phyloP scores from a whole-genome alignment of 139 green algal genomes.

The Edaphochlamys debaryana region DNA sequence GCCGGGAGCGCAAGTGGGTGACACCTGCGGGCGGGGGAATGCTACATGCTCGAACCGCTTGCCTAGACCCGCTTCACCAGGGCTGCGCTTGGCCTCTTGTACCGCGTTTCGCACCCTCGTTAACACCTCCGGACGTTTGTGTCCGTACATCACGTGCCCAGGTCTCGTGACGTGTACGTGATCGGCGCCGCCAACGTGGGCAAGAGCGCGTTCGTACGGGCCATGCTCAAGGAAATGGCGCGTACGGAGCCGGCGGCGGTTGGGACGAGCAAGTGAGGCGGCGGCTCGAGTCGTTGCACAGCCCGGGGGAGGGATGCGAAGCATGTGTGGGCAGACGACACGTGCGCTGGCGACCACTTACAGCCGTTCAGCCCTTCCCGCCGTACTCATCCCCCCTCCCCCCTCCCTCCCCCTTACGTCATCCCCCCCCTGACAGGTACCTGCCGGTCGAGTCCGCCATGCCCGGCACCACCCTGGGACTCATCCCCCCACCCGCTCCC shows the following conservation, averaged over 20 bases:
- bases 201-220: slow-evolving; percentile 94
- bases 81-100: no score
- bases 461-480: slow-evolving; percentile 93
- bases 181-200: slow-evolving; percentile 97
- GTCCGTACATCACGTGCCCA: no score
- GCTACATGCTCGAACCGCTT: no score
- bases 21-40: no score
- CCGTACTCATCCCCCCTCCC: neutral
- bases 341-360: no score
- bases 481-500: neutral
- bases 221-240: slow-evolving; percentile 81
- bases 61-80: no score
- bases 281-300: no score
- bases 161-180: slow-evolving; percentile 94
- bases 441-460: slow-evolving; percentile 89
- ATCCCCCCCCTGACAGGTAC: slow-evolving; percentile 42
- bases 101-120: no score
- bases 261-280: slow-evolving; percentile 13
- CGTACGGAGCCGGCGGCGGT: slow-evolving; percentile 45
- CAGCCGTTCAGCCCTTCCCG: no score
- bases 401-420: slow-evolving; percentile 14
- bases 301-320: no score
- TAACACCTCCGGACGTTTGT: no score
- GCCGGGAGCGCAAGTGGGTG: slow-evolving; percentile 78
- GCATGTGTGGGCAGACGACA: no score